phyloP scores from a whole-genome alignment of 1,284 basidiomycete species.

The Pyrrhoderma lamaoense region DNA sequence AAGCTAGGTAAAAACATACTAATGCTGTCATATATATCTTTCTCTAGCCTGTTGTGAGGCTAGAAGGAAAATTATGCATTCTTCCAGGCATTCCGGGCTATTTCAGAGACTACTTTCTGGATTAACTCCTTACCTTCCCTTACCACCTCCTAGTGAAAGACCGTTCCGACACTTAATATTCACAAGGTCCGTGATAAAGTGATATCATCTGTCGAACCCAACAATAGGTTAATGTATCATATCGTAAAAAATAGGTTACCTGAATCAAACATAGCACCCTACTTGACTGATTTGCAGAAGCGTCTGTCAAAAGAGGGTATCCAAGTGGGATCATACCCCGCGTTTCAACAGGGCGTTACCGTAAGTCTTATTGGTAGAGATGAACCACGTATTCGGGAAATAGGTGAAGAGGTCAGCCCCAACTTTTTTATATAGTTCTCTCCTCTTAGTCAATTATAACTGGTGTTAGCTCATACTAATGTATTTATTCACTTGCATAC shows the following conservation, averaged over 20 bases:
- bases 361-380: conserved; percentile 72
- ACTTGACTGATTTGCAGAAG: conserved; percentile 70
- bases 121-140: conserved; percentile 65
- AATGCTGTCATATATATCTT: background rate
- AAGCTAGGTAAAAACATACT: background rate
- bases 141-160: conserved; percentile 63
- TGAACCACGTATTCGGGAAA: conserved; percentile 37
- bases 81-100: conserved; percentile 83
- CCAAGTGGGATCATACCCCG: conserved; percentile 79
- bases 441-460: too few relatives aligned
- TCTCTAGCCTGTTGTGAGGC: conserved; percentile 71
- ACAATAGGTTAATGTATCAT: background rate
- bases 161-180: conserved; percentile 73
- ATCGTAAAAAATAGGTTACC: conserved; percentile 53
- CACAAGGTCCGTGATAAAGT: conserved; percentile 52
- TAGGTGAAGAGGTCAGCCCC: conserved; percentile 73
- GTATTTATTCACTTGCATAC: background rate
- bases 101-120: conserved; percentile 77
- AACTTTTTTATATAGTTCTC: background rate
- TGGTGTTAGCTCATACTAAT: too few relatives aligned
- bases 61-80: conserved; percentile 79
- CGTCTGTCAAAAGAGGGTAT: conserved; percentile 72
- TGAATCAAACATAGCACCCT: conserved; percentile 88
- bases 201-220: conserved; percentile 3
- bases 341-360: conserved; percentile 49